These are phyloP conservation scores for Pleurostoma richardsiae DNA, from an alignment of 2,329 filamentous ascomycete genomes.

Conservation along the genomic window DNA sequence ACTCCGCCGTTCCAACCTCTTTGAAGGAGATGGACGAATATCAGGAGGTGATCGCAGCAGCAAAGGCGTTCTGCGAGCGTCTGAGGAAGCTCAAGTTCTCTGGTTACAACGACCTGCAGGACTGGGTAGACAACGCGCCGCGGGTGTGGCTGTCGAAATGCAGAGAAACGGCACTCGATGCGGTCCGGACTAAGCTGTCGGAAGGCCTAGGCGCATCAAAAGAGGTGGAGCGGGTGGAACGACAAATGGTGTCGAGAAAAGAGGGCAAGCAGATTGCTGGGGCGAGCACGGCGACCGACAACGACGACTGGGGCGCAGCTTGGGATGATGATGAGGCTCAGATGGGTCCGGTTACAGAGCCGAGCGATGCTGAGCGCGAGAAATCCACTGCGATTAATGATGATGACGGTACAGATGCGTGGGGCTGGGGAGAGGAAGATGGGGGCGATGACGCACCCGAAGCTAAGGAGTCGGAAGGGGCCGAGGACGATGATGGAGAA, in stretches of 20 bases:
- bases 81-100: conserved; percentile 61
- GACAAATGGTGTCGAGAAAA: conserved; percentile 64
- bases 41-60: conserved; percentile 61
- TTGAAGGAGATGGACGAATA: conserved; percentile 68
- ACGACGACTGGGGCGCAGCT: conserved; percentile 69
- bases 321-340: conserved; percentile 69
- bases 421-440: conserved; percentile 25
- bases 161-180: conserved; percentile 72
- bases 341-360: conserved; percentile 11
- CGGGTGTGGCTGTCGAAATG: conserved; percentile 82
- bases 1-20: conserved; percentile 69
- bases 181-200: conserved; percentile 64
- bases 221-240: conserved; percentile 79
- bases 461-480: conserved; percentile 9
- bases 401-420: conserved; percentile 30
- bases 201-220: conserved; percentile 59
- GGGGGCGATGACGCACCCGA: conserved; percentile 16
- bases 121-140: conserved; percentile 78
- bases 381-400: conserved; percentile 19
- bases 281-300: conserved; percentile 33
- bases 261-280: conserved; percentile 62
- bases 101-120: conserved; percentile 56
- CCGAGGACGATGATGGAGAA: conserved; percentile 43
- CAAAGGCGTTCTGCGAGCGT: conserved; percentile 57
- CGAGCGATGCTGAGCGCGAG: conserved; percentile 7